Base-by-base conservation (phyloP, 2,329 filamentous ascomycete species). In the Phaeosphaeria sp. region DNA sequence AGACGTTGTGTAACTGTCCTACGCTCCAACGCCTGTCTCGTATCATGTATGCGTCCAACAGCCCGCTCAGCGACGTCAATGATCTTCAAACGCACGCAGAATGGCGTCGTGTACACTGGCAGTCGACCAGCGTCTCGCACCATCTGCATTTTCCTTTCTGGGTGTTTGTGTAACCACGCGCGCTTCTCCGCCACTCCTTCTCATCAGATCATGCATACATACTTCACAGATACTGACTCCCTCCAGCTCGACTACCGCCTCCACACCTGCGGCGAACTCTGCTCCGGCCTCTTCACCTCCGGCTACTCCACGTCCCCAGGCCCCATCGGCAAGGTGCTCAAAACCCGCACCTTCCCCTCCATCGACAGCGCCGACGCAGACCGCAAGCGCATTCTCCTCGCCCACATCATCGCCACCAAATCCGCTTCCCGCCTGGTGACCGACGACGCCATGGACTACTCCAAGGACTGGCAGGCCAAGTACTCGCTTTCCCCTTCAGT, bases 261-360 rank as follows among this genome's bases (percentile, higher is more conserved):
- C 24, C 85, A 83, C 24, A 84, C 82, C 70, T 93, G 90, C 74
- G 88, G 90, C 40, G 90, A 93, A 71, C 84, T 97, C 54, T 90
- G 87, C 74, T 82, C 93, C 51, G 93, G 93, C 25, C 79, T 97
- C 54, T 97, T 94, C 80, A 91, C 90, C 63, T 89, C 87, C 15
- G 82, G 86, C 15, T 84, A 90, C 73, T 64, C 79, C 76, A 85
- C 84, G 59, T 74, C 82, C 15, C 50, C 66, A 24, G 67, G 65
- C 9, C 57, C 71, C 8, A 51, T 74, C 79, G 81, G 83, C 43
- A 72, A 82, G 69, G 74, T 83, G 69, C 79, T 84, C 60, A 90
- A 87, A 59, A 75, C 85, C 65, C 74, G 80, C 64, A 78, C 79
- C 50, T 85, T 87, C 64, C 79, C 81, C 64, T 81, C 84, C 39